Evolutionary conservation across 306 rosid species (phyloP), one percentile per base, ranked within the genome.

Genomic region (Myrica gale): DNA sequence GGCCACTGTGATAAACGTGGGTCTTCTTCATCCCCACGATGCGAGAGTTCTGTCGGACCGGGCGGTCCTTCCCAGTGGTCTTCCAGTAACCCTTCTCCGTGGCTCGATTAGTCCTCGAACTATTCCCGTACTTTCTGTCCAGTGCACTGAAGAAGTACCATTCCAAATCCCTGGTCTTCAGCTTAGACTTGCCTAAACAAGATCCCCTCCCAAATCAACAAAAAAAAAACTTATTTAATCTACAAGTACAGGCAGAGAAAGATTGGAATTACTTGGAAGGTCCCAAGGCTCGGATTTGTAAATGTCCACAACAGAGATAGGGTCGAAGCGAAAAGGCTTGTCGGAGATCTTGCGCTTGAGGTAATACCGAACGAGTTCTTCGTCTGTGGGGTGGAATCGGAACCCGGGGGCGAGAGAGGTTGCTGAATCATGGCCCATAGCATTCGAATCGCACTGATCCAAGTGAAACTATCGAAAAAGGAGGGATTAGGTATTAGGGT

Each of bases 381-480:
- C 97, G 42, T 92, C 98, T 1, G 98, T 95, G 3, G 98, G 98
- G 72, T 95, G 96, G 81, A 95, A 95, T 76, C 98, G 96, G 87
- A 92, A 95, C 0, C 98, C 98, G 1, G 98, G 98, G 41, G 88
- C 88, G 6, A 89, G 83, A 12, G 87, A 78, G 13, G 76, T 81
- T 6, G 77, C 42, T 15, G 89, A 77, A 39, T 80, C 63, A 42
- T 84, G 54, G 21, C 84, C 85, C 91, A 89, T 84, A 66, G 68
- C 58, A 52, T 75, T 19, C 48, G 78, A n/a, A 69, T 55, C 48
- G 75, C 66, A 61, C 51, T 6, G 17, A 63, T 67, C 20, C 72
- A 20, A 15, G 15, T 66, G 45, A 32, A 32, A 32, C 37, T 32
- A 32, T 32, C 37, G 37, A 32, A 32, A 32, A 32, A 61, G 19